These are phyloP conservation scores for Thyridium curvatum DNA, from an alignment of 2,329 filamentous ascomycete genomes.

Conservation along the genomic window DNA sequence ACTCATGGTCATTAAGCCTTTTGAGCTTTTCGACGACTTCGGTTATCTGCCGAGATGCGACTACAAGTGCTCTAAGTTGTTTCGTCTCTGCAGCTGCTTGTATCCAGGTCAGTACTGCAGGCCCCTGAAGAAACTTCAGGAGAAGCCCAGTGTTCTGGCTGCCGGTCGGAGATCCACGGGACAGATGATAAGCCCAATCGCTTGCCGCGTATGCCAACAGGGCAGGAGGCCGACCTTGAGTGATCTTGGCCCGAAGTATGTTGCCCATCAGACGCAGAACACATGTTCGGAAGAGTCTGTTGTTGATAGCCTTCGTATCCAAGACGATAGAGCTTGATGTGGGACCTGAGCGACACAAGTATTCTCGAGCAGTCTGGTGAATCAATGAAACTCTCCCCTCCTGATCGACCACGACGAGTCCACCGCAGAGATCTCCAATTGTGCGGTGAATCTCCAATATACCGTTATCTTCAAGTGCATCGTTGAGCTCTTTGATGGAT, in stretches of 20 bases:
- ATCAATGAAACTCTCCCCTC: slow-evolving; percentile 11
- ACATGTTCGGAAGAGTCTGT: slow-evolving; percentile 13
- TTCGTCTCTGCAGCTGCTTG: slow-evolving; percentile 14
- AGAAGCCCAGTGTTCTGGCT: slow-evolving; percentile 9
- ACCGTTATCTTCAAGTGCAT: background rate
- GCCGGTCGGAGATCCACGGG: slow-evolving; percentile 1
- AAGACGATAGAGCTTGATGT: slow-evolving; percentile 8
- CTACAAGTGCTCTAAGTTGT: slow-evolving; percentile 17
- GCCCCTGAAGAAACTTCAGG: slow-evolving; percentile 14
- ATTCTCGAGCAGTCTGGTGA: slow-evolving; percentile 28
- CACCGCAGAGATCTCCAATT: slow-evolving; percentile 3
- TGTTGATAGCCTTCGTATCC: slow-evolving; percentile 8
- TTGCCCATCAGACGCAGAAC: slow-evolving; percentile 11
- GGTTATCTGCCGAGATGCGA: slow-evolving; percentile 16
- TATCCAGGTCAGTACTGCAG: slow-evolving; percentile 25
- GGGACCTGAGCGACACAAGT: slow-evolving; percentile 11
- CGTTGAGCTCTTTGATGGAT: background rate
- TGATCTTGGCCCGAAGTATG: slow-evolving; percentile 6
- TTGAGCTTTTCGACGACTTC: slow-evolving; percentile 9
- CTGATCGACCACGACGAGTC: too few relatives aligned
- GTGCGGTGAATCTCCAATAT: slow-evolving; percentile 9
- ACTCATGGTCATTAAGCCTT: slow-evolving; percentile 6
- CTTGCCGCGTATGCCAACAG: slow-evolving; percentile 16
- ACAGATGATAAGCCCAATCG: background rate
- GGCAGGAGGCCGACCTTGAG: slow-evolving; percentile 2